Evolutionary conservation across 2,329 filamentous ascomycete species (phyloP).

Genomic region (Metarhizium humberi): DNA sequence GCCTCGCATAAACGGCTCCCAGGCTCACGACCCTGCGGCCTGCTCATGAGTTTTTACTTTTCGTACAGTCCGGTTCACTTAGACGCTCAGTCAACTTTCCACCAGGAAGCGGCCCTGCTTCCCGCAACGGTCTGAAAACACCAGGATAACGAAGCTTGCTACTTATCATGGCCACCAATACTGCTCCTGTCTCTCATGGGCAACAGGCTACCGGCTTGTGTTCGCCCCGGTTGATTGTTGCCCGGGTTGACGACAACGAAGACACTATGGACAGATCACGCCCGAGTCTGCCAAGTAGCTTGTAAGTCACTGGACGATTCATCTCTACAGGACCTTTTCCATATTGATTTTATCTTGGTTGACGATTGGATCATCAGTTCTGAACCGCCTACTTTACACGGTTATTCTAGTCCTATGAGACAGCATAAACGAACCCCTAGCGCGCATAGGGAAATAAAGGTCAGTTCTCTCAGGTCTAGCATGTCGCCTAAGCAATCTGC

Average conservation of each 20-base stretch:
- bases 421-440: constrained; percentile 50
- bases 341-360: neutral
- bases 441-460: constrained; percentile 49
- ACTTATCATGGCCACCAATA: neutral
- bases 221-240: constrained; percentile 21
- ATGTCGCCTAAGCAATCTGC: neutral
- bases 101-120: neutral
- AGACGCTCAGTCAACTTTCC: neutral
- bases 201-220: constrained; percentile 4
- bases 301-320: constrained; percentile 27
- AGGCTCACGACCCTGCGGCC: neutral
- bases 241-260: constrained; percentile 13
- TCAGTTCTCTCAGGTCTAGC: constrained; percentile 14
- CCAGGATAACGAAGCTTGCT: neutral
- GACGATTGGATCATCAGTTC: constrained; percentile 23
- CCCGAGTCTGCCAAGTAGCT: constrained; percentile 20
- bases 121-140: neutral
- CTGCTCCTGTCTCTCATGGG: neutral
- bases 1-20: neutral
- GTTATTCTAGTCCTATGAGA: constrained; percentile 44
- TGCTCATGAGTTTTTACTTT: neutral
- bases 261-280: constrained; percentile 11
- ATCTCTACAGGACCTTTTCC: neutral
- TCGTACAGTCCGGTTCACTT: neutral
- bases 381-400: constrained; percentile 27